Conservation (phyloP, 495 filamentous ascomycete species). For the Penicillium riverlandense region DNA sequence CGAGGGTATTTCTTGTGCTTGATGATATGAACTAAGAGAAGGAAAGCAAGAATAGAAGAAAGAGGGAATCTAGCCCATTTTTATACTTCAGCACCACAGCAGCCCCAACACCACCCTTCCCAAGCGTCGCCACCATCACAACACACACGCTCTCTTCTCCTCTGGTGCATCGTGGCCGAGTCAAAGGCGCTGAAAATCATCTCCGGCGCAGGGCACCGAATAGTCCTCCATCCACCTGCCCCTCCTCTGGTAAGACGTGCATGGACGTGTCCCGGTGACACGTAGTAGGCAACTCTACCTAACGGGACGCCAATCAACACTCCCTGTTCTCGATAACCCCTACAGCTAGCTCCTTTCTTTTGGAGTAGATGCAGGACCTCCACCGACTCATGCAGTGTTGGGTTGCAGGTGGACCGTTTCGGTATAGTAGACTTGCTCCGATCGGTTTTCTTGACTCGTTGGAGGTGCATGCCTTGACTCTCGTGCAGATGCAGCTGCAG, state of each 20-base stretch:
- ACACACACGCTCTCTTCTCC: no score
- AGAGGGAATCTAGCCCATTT: conserved; percentile 4
- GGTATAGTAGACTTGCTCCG: neutral
- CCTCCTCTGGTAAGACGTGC: no score
- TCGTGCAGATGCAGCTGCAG: conserved; percentile 6
- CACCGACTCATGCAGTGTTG: no score
- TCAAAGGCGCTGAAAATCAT: conserved; percentile 7
- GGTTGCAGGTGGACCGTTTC: neutral
- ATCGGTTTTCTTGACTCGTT: conserved; percentile 12
- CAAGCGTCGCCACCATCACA: no score
- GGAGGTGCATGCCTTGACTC: neutral
- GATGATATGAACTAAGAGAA: neutral
- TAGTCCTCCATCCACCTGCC: no score
- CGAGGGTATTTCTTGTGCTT: neutral
- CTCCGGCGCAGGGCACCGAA: no score
- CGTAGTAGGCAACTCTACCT: conserved; percentile 6
- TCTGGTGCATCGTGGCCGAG: conserved; percentile 13
- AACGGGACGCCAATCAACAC: conserved; percentile 9
- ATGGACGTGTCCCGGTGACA: conserved; percentile 5
- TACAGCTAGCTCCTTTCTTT: no score
- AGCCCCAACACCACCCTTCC: no score
- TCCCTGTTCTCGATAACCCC: no score
- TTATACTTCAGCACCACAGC: conserved; percentile 9
- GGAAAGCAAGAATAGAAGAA: conserved; percentile 2
- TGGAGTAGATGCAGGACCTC: no score